A percentile compares a stretch with the other conserved stretches of the same genome.
Conservation (phyloP, 2,329 filamentous ascomycete species). For the Nigrospora oryzae region DNA sequence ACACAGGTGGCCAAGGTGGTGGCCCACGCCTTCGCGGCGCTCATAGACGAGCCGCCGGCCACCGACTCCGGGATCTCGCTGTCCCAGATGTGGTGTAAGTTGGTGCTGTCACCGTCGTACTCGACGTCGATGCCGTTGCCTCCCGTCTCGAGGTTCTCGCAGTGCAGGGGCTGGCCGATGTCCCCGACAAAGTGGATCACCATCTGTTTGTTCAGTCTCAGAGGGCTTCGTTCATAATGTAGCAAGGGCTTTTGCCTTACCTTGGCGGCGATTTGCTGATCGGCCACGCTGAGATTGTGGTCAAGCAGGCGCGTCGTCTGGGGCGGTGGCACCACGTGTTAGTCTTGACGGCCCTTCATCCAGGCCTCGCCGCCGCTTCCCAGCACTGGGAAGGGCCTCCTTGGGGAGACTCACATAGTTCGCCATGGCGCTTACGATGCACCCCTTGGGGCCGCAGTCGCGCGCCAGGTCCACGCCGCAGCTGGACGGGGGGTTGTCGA, state of each 20-base stretch:
- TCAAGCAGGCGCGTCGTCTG: slow-evolving; percentile 18
- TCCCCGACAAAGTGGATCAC: slow-evolving; percentile 41
- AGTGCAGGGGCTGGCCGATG: slow-evolving; percentile 46
- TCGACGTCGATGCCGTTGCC: slow-evolving; percentile 48
- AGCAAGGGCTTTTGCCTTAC: slow-evolving; percentile 3
- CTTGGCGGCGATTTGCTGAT: slow-evolving; percentile 28
- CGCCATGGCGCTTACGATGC: slow-evolving; percentile 47
- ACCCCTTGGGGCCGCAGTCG: slow-evolving; percentile 55
- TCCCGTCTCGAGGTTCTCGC: slow-evolving; percentile 41
- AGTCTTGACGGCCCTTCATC: background rate
- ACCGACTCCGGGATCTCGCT: slow-evolving; percentile 43
- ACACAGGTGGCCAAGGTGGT: slow-evolving; percentile 21
- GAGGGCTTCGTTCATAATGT: background rate
- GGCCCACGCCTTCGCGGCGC: slow-evolving; percentile 30
- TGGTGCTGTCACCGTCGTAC: slow-evolving; percentile 41
- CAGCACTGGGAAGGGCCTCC: background rate
- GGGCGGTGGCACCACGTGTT: background rate
- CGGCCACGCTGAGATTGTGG: slow-evolving; percentile 13
- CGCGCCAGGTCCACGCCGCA: slow-evolving; percentile 51
- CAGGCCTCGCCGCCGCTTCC: too few relatives aligned
- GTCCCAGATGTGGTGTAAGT: slow-evolving; percentile 56
- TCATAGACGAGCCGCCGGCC: slow-evolving; percentile 23
- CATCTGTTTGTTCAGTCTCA: slow-evolving; percentile 10
- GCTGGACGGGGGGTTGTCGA: slow-evolving; percentile 48
- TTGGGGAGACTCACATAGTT: slow-evolving; percentile 17